Percentiles rank a stretch among this genome's conserved stretches.
Conservation (phyloP, 2,329 filamentous ascomycete genomes). For the Coniochaeta pulveracea region DNA sequence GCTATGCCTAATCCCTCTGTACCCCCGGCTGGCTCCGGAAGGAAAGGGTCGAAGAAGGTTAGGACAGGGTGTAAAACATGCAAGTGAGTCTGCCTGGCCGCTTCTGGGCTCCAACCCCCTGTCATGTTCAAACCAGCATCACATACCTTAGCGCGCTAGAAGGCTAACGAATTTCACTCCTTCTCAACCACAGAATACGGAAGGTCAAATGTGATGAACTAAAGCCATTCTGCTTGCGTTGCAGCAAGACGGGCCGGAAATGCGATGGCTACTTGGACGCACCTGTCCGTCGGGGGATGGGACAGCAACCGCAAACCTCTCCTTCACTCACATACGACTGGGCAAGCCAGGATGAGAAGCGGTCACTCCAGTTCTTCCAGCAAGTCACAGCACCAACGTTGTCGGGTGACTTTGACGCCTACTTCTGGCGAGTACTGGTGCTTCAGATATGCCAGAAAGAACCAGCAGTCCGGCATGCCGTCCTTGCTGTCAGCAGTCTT, state of each 20-base stretch:
- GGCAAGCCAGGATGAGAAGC: conserved; percentile 19
- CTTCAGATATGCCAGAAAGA: conserved; percentile 32
- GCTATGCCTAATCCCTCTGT: too few relatives aligned
- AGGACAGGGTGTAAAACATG: conserved; percentile 41
- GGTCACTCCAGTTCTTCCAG: conserved; percentile 27
- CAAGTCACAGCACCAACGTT: conserved; percentile 27
- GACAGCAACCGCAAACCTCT: conserved; percentile 9
- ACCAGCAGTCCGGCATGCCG: conserved; percentile 34
- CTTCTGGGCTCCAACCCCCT: too few relatives aligned
- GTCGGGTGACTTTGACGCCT: conserved; percentile 27
- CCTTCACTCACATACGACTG: conserved; percentile 15
- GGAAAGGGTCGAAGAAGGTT: conserved; percentile 32
- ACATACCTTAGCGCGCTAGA: neutral
- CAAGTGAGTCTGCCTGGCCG: conserved; percentile 31
- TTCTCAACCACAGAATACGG: conserved; percentile 40
- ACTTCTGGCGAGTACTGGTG: conserved; percentile 32
- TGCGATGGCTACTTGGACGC: conserved; percentile 40
- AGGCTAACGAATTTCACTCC: too few relatives aligned
- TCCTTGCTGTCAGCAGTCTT: conserved; percentile 36
- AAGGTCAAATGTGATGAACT: conserved; percentile 47
- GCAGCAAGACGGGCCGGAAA: conserved; percentile 40
- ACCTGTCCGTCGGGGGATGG: conserved; percentile 7
- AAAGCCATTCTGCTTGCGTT: conserved; percentile 40
- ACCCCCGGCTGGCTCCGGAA: too few relatives aligned
- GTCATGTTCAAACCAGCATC: neutral